Base-by-base conservation (phyloP, 1,284 basidiomycete genomes). In the Fomitopsis pinicola region DNA sequence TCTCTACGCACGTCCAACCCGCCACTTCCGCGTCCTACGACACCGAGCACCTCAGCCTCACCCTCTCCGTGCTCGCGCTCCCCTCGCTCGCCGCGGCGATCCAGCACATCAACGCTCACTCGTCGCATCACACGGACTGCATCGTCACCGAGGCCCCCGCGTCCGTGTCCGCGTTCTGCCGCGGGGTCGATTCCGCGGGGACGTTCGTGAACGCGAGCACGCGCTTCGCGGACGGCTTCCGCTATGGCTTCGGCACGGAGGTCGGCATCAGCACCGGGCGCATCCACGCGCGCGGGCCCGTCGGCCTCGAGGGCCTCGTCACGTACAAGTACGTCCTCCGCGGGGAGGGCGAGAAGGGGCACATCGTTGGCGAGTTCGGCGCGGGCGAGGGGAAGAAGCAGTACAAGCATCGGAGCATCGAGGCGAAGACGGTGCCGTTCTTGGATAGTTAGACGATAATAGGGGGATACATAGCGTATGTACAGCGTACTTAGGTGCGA, bases 181-280 rank as follows among this genome's bases (percentile, higher is more conserved):
- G 89, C 26, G 92, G 92, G 2, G 88, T 99, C 30, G 95, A 97
- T 74, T 92, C 89, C 2, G 93, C 97, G 1, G 95, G 96, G 57
- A 94, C 94, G 8, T 99, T 92, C 70, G 85, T 98, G 65, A 99
- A 99, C 69, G 94, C 95, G 3, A 93, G 89, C 65, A 97, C 97
- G 8, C 85, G 97, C 53, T 99, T 99, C 71, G 92, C 96, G 0
- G 97, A 99, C 75, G 97, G 97, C 1, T 98, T 97, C 76, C 79
- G 97, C 60, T 99, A 95, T 75, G 97, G 97, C 0, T 94, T 98
- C 66, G 97, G 97, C 1, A 97, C 97, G 1, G 97, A 99, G 76
- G 97, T 99, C 1, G 97, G 97, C 9, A 98, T 99, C 71, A 92
- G 90, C 72, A 99, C 97, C 0, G 95, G 95, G 2, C 89, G 94